Conservation (phyloP, 345 rosid species). For the Reutealis trisperma region DNA sequence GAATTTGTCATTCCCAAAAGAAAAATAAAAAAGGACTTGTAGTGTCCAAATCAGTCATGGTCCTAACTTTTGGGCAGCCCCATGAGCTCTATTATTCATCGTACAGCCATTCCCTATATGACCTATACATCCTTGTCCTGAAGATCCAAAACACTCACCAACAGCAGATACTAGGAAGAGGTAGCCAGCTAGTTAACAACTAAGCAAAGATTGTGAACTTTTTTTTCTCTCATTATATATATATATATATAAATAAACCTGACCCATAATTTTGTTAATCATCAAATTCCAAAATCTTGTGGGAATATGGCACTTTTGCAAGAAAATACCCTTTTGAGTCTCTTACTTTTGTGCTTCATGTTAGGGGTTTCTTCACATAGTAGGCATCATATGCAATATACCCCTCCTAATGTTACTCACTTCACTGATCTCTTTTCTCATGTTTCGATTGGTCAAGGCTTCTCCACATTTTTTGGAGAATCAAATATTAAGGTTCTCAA, state of each 20-base stretch:
- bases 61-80: slow-evolving; percentile 22
- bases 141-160: slow-evolving; percentile 22
- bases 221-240: slow-evolving; percentile 12
- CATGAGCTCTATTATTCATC: slow-evolving; percentile 26
- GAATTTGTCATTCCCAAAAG: no score
- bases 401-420: slow-evolving; percentile 55
- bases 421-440: slow-evolving; percentile 61
- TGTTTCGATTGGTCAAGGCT: slow-evolving; percentile 49
- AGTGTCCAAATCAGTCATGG: slow-evolving; percentile 21
- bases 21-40: no score
- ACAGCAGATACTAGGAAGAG: slow-evolving; percentile 12
- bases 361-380: slow-evolving; percentile 54
- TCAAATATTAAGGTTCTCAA: slow-evolving; percentile 51
- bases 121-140: slow-evolving; percentile 14
- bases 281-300: not conserved
- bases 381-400: slow-evolving; percentile 46
- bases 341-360: slow-evolving; percentile 43
- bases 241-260: slow-evolving; percentile 17
- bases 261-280: not conserved
- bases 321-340: slow-evolving; percentile 18
- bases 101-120: slow-evolving; percentile 34
- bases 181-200: slow-evolving; percentile 50
- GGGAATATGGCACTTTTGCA: slow-evolving; percentile 36
- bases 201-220: slow-evolving; percentile 23
- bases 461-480: slow-evolving; percentile 51